Conservation (phyloP, 2,329 filamentous ascomycete genomes). For the Colletotrichum orbiculare region DNA sequence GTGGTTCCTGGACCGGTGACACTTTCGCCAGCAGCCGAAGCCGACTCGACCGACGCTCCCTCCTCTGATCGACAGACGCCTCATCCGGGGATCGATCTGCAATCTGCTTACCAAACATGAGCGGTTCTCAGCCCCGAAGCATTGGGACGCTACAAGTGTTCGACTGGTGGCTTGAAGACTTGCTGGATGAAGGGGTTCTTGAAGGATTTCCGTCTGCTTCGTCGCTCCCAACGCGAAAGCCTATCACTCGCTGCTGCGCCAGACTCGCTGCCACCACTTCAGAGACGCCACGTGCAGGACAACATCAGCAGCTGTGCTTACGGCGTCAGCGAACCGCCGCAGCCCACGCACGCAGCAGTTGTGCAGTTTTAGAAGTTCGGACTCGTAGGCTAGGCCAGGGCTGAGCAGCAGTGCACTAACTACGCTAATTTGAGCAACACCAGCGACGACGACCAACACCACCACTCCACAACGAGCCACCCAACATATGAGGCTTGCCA, state of each 20-base stretch:
- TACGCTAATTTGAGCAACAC: no score
- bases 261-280: neutral
- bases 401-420: no score
- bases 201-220: neutral
- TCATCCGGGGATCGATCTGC: conserved; percentile 34
- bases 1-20: conserved; percentile 21
- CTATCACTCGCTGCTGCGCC: no score
- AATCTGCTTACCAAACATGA: conserved; percentile 28
- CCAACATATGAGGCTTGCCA: conserved; percentile 3
- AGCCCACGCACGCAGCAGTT: neutral
- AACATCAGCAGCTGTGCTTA: neutral
- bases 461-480: no score
- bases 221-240: neutral
- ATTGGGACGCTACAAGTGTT: neutral
- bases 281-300: conserved; percentile 12
- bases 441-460: no score
- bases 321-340: conserved; percentile 22
- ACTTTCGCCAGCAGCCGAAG: conserved; percentile 9
- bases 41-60: conserved; percentile 9
- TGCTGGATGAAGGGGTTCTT: no score
- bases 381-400: neutral
- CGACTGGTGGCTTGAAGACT: neutral
- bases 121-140: conserved; percentile 1
- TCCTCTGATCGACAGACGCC: conserved; percentile 26
- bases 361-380: neutral